Base-by-base conservation (phyloP, 768 basidiomycete species). In the Boletus edulis region DNA sequence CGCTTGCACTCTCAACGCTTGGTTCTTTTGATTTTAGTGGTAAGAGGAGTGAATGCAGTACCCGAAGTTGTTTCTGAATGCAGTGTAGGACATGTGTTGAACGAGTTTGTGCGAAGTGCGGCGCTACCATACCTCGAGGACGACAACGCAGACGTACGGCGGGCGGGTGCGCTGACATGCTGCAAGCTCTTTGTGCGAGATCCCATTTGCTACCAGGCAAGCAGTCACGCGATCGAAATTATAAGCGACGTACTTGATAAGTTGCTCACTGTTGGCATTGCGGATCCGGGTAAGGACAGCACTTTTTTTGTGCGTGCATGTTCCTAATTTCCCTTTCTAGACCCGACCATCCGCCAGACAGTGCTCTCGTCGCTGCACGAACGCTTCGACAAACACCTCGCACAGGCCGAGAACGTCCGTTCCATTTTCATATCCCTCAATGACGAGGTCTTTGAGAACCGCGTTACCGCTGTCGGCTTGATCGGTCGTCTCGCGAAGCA, bases 181-280 rank as follows among this genome's bases (percentile, higher is more conserved):
- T 97, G 94, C 63, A 83, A 82, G 44, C 80, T 98, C 14, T 96
- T 98, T 66, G 86, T 94, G 55, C 85, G 87, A 53, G 97, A 99
- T 73, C 94, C 95, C 0, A 97, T 98, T 48, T 94, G 92, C 68
- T 92, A 91, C 62, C 95, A 98, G 73, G 88, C 94, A 11, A 96
- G 93, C 75, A 94, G 87, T 62, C 91, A 98, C 71, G 90, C 95
- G 9, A 96, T 97, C 51, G 93, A 98, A 65, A 87, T 98, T 55
- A 95, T 99, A 66, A 93, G 92, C 69, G 96, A 98, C 59, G 95
- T 98, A n/a, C 79, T 98, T 40, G 94, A 97, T 70, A 98, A 98
- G 71, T 79, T 99, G 13, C 73, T 98, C 52, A 95, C 92, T 2
- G 92, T 98, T 32, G 96, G 90, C 11, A 94, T 97, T 51, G 94